Base-by-base conservation (phyloP, 2,329 filamentous ascomycete species). In the Microdochium bolleyi region DNA sequence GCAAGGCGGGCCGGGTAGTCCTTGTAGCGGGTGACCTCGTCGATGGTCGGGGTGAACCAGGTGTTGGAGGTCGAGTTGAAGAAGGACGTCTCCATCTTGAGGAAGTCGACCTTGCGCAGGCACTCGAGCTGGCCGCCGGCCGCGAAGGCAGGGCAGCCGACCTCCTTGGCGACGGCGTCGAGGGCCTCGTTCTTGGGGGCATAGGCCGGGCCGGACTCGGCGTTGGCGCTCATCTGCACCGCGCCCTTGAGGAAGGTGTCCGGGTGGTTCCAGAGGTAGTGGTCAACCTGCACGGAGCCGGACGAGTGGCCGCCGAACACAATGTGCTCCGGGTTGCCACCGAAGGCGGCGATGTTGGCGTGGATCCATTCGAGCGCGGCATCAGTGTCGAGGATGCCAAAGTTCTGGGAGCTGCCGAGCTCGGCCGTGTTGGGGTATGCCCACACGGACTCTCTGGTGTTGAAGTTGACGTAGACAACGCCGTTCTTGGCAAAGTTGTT, bases 291-390 rank as follows among this genome's bases (percentile, higher is more conserved):
- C 9, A 69, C 67, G 25, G 57, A 56, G 4, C 69, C 69, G 0
- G 68, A 71, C 0, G 67, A 68, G 57, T 71, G 67, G 1, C 72
- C 72, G 49, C 73, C 73, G 4, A 74, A 65, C n/a, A 74, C 70
- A 2, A 75, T 68, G 51, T 71, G 72, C 34, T 73, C 63, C 3
- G 72, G 70, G 55, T 75, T 67, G 24, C 72, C 72, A 2, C 72
- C 72, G 52, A 75, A 75, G 32, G 69, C 73, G 8, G 48, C 60
- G 53, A 72, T 70, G 54, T 72, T 71, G 49, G 69, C 67, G 55
- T 67, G 67, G 8, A 72, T 58, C 69, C 69, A 72, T 24, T 69
- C 63, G n/a, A 72, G 58, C 14, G 68, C 64, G 19, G 66, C 67
- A 25, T 69, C 62, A 54, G 69, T 67, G 46, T 72, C 69, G 21